Conservation (phyloP, 2,329 filamentous ascomycete genomes). For the Domatiomyces catenatus region DNA sequence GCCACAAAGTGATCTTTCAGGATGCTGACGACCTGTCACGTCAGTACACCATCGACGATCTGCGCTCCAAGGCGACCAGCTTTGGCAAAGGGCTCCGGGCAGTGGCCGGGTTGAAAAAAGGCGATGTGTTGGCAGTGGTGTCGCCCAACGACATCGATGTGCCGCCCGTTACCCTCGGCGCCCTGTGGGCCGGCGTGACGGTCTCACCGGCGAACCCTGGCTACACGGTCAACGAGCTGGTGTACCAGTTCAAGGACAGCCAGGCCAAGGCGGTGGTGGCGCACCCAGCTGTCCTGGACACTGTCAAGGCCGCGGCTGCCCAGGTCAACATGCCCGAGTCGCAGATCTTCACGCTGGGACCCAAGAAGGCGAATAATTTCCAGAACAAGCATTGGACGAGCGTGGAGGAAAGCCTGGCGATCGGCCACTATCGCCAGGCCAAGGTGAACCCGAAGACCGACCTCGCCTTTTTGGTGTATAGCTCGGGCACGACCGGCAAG, state of each 20-base stretch:
- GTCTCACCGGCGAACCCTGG: constrained; percentile 76
- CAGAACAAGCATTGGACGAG: constrained; percentile 57
- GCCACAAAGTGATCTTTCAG: constrained; percentile 65
- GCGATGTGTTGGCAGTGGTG: constrained; percentile 69
- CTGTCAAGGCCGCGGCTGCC: constrained; percentile 51
- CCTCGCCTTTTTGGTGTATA: constrained; percentile 73
- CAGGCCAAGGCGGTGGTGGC: constrained; percentile 62
- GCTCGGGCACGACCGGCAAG: constrained; percentile 74
- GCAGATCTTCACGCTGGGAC: constrained; percentile 62
- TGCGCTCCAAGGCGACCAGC: constrained; percentile 49
- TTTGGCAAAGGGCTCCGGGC: constrained; percentile 69
- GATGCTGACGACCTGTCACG: constrained; percentile 52
- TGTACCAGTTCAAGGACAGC: constrained; percentile 68
- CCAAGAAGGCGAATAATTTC: constrained; percentile 43
- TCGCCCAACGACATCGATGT: constrained; percentile 79
- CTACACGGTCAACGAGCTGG: constrained; percentile 70
- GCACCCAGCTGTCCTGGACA: constrained; percentile 49
- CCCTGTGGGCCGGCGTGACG: constrained; percentile 68
- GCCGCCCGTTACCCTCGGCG: constrained; percentile 59
- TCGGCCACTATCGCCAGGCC: constrained; percentile 42
- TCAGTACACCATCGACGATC: constrained; percentile 54
- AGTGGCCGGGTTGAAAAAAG: constrained; percentile 62
- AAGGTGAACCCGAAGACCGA: constrained; percentile 55
- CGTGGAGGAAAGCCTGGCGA: constrained; percentile 47
- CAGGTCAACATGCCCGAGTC: constrained; percentile 55